Base-by-base conservation (phyloP, 164 flowering plant species). In the Magnolia changhungtana region DNA sequence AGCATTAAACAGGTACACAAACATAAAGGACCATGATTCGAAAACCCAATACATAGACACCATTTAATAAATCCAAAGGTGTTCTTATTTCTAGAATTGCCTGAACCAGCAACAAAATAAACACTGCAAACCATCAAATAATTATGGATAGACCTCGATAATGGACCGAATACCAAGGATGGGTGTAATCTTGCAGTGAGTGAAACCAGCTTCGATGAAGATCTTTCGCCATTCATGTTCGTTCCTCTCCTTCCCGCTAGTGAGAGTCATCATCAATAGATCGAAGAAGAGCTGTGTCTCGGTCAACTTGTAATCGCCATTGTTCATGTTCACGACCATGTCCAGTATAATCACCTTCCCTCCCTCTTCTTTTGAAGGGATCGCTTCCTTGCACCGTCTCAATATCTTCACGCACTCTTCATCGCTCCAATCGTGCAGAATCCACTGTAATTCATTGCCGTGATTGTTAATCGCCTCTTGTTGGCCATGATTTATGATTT, bases 271-370 rank as follows among this genome's bases (percentile, higher is more conserved):
- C 75, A 72, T 55, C 49, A 23, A 11, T 24, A 72, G 21, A 55
- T 77, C 79, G 5, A 72, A 23, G 14, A 23, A 70, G 27, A 50
- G 24, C 14, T 70, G 72, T 7, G 31, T n/a, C 29, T 70, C 74
- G 2, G 50, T 58, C 3, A 16, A 21, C 66, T 58, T 14, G 14
- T 23, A 18, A 20, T 73, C 24, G 4, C 7, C 75, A 1, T 69
- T 69, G 1, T 23, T 24, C 8, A 7, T 72, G 0, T 78, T 67
- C 50, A 84, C 63, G 29, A 87, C 87, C 7, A 81, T 72, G 27
- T 87, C 91, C 37, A 85, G 80, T 21, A 87, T 81, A 1, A 88
- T 80, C 64, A 87, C 87, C 70, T 86, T 87, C 31, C 91, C 87
- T 79, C 82, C 80, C 45, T 76, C 63, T 4, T 58, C 50, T n/a